Percentiles rank a stretch among this genome's conserved stretches.
Evolutionary conservation across 2,329 filamentous ascomycete species (phyloP).

Genomic region (Arachnomyces sp.): DNA sequence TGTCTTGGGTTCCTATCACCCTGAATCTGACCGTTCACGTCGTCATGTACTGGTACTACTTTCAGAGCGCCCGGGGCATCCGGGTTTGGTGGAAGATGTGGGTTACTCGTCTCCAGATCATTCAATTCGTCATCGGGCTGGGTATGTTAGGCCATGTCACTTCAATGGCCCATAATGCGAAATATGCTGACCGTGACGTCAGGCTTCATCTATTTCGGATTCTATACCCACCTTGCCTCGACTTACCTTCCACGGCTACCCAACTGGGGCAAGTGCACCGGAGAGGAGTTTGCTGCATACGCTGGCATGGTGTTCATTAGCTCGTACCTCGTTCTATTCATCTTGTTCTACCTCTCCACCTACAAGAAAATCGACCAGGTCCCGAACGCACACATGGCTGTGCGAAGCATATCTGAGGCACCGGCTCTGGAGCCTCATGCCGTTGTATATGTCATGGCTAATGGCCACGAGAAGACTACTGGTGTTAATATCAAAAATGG

Average conservation of each 20-base stretch:
- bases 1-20: slow-evolving; percentile 90
- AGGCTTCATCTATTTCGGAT: slow-evolving; percentile 98
- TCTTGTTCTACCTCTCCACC: slow-evolving; percentile 96
- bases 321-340: slow-evolving; percentile 96
- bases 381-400: slow-evolving; percentile 59
- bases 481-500: slow-evolving; percentile 34
- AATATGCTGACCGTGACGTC: slow-evolving; percentile 16
- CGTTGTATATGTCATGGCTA: slow-evolving; percentile 19
- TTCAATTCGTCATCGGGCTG: slow-evolving; percentile 94
- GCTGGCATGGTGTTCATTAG: slow-evolving; percentile 84
- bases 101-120: slow-evolving; percentile 95
- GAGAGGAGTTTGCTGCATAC: slow-evolving; percentile 94
- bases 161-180: slow-evolving; percentile 10
- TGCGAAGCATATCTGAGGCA: slow-evolving; percentile 79
- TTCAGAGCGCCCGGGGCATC: slow-evolving; percentile 93
- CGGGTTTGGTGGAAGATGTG: slow-evolving; percentile 99
- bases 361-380: slow-evolving; percentile 64
- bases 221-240: slow-evolving; percentile 96
- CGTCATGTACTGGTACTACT: slow-evolving; percentile 99
- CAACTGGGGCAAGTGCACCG: slow-evolving; percentile 77
- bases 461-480: slow-evolving; percentile 24
- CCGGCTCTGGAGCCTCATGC: slow-evolving; percentile 60
- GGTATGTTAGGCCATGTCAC: slow-evolving; percentile 49
- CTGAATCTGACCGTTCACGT: slow-evolving; percentile 93
- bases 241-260: slow-evolving; percentile 82